A percentile compares a stretch with the other conserved stretches of the same genome.
phyloP scores from a whole-genome alignment of 2,329 filamentous ascomycete species.

The Monosporascus sp. region DNA sequence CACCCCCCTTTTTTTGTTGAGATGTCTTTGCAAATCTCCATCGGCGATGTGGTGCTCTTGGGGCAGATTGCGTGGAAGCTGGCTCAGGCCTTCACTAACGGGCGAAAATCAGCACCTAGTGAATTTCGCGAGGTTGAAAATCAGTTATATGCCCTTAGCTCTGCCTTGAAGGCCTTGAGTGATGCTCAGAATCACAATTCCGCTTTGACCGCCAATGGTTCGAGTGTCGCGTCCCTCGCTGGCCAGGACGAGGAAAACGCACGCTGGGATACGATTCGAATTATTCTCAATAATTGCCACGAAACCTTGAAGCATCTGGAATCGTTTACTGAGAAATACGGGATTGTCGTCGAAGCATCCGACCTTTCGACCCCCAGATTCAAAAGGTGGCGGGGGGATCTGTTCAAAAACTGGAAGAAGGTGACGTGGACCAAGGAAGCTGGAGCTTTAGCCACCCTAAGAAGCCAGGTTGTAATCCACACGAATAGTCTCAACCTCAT shows the following conservation, averaged over 20 bases:
- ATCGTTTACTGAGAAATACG: constrained; percentile 14
- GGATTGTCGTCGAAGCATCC: constrained; percentile 6
- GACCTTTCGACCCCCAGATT: constrained; percentile 1
- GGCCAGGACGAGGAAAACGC: too few relatives aligned
- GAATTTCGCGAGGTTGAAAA: constrained; percentile 26
- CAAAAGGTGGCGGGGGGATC: constrained; percentile 14
- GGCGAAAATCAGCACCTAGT: constrained; percentile 22
- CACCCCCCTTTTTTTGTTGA: too few relatives aligned
- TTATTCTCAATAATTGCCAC: constrained; percentile 13
- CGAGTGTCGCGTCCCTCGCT: too few relatives aligned
- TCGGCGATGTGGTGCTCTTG: constrained; percentile 24
- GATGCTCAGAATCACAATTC: not conserved
- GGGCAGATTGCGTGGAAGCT: constrained; percentile 22
- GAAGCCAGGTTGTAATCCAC: constrained; percentile 17
- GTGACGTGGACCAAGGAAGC: constrained; percentile 24
- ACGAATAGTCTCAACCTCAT: constrained; percentile 20
- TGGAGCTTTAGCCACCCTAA: constrained; percentile 17
- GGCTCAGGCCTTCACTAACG: constrained; percentile 22
- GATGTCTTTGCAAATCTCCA: constrained; percentile 22
- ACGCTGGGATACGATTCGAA: constrained; percentile 3
- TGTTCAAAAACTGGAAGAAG: constrained; percentile 23
- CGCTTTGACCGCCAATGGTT: too few relatives aligned
- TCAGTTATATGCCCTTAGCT: constrained; percentile 23
- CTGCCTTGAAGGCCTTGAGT: constrained; percentile 17
- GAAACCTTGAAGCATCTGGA: constrained; percentile 14